phyloP scores from a whole-genome alignment of 2,329 filamentous ascomycete genomes.

The Calycina marina region DNA sequence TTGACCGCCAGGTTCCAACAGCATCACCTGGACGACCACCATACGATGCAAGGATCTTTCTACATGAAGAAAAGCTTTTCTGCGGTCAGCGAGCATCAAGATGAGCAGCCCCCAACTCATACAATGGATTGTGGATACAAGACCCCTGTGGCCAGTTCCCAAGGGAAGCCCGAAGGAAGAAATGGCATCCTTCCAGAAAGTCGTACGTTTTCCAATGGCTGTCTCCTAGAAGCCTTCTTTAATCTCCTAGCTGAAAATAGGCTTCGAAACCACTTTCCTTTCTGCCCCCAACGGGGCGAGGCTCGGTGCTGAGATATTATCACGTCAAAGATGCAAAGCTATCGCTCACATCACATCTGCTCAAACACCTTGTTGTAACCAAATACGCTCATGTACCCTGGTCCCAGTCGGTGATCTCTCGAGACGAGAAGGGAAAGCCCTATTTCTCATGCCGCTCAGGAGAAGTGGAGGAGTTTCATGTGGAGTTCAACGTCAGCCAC shows the following conservation, averaged over 20 bases:
- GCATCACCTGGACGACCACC: too few relatives aligned
- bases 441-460: constrained; percentile 21
- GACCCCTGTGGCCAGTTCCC: constrained; percentile 36
- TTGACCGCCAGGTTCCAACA: too few relatives aligned
- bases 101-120: constrained; percentile 26
- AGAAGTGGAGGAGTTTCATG: constrained; percentile 3
- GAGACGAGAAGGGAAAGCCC: constrained; percentile 33
- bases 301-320: constrained; percentile 44
- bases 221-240: too few relatives aligned
- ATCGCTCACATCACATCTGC: constrained; percentile 54
- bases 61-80: too few relatives aligned
- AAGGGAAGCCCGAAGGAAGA: constrained; percentile 18
- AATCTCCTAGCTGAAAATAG: constrained; percentile 13
- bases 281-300: constrained; percentile 38
- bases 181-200: constrained; percentile 23
- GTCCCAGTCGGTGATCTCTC: constrained; percentile 39
- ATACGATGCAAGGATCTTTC: too few relatives aligned
- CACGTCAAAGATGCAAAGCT: constrained; percentile 58
- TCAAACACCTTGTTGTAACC: constrained; percentile 58
- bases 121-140: constrained; percentile 49
- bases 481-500: constrained; percentile 64
- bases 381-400: constrained; percentile 44
- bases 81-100: not conserved
- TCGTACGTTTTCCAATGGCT: constrained; percentile 10
- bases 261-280: constrained; percentile 39